Evolutionary conservation across 1,139 yeast species (phyloP).

Genomic region (Debaryomyces psychrophilus): DNA sequence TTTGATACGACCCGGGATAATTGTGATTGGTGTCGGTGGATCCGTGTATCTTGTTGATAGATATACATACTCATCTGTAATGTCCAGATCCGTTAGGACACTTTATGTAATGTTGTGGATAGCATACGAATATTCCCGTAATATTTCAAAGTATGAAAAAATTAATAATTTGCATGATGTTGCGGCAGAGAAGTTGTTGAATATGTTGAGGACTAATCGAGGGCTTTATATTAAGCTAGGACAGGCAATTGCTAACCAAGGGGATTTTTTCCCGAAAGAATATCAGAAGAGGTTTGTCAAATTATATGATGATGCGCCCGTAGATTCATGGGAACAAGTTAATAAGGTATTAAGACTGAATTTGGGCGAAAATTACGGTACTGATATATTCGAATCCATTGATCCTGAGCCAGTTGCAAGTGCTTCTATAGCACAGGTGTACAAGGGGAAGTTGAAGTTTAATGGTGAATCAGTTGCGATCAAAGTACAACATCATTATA

Average conservation of each 20-base stretch:
- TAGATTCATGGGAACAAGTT: slow-evolving; percentile 60
- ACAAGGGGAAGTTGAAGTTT: slow-evolving; percentile 50
- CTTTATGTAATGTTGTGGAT: slow-evolving; percentile 51
- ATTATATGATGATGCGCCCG: slow-evolving; percentile 73
- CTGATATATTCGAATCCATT: slow-evolving; percentile 46
- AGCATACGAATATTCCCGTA: slow-evolving; percentile 63
- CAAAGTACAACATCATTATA: slow-evolving; percentile 68
- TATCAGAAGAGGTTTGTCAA: slow-evolving; percentile 57
- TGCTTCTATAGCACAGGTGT: slow-evolving; percentile 78
- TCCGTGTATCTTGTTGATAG: slow-evolving; percentile 42
- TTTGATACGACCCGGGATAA: slow-evolving; percentile 11
- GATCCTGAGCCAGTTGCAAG: slow-evolving; percentile 64
- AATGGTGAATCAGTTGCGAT: slow-evolving; percentile 65
- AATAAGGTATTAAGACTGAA: slow-evolving; percentile 48
- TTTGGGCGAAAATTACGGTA: slow-evolving; percentile 50
- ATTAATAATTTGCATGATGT: slow-evolving; percentile 60
- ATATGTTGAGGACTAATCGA: slow-evolving; percentile 58
- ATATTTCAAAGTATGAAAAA: slow-evolving; percentile 40
- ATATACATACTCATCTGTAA: slow-evolving; percentile 48
- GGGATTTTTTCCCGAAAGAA: slow-evolving; percentile 64
- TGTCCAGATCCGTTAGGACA: slow-evolving; percentile 56
- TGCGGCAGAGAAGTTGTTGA: slow-evolving; percentile 57
- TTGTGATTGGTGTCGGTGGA: slow-evolving; percentile 17
- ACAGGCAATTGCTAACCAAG: slow-evolving; percentile 75
- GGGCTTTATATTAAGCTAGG: slow-evolving; percentile 79